These are phyloP conservation scores for Schwanniomyces polymorphus DNA, from an alignment of 805 yeast species.

Conservation along the genomic window DNA sequence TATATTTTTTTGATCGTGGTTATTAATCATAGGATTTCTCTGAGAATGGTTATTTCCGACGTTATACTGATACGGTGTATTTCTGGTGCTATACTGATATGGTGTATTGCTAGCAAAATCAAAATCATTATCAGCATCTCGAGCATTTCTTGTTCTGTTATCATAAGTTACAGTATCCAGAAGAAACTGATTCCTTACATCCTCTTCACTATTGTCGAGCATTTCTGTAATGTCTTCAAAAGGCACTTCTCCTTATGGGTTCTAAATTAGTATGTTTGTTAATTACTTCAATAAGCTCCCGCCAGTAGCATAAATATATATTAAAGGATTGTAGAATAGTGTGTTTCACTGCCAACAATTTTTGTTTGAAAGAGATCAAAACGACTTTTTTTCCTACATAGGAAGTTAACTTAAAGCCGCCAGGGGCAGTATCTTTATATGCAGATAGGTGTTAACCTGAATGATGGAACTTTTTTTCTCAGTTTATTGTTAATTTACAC, in stretches of 20 bases:
- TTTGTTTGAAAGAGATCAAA: neutral
- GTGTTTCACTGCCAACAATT: no score
- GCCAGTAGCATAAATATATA: neutral
- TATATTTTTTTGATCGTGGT: neutral
- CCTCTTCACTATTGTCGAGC: neutral
- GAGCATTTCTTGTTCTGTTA: neutral
- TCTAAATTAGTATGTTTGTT: neutral
- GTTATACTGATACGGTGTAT: constrained; percentile 4
- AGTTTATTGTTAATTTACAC: neutral
- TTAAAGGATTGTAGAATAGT: neutral
- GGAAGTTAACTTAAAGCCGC: neutral
- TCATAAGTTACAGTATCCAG: constrained; percentile 11
- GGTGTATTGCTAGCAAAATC: constrained; percentile 7
- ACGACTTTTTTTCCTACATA: neutral
- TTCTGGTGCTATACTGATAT: constrained; percentile 1
- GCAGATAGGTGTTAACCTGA: neutral
- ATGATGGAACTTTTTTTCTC: neutral
- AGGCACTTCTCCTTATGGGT: neutral
- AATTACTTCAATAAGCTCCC: neutral
- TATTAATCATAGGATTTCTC: neutral
- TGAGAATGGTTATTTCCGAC: no score
- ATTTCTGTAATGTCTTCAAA: neutral
- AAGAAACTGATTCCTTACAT: constrained; percentile 16
- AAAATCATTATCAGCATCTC: constrained; percentile 6
- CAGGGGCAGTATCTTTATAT: neutral